phyloP scores from a whole-genome alignment of 108 stramenopile genomes.

The Conticribra guillardii region DNA sequence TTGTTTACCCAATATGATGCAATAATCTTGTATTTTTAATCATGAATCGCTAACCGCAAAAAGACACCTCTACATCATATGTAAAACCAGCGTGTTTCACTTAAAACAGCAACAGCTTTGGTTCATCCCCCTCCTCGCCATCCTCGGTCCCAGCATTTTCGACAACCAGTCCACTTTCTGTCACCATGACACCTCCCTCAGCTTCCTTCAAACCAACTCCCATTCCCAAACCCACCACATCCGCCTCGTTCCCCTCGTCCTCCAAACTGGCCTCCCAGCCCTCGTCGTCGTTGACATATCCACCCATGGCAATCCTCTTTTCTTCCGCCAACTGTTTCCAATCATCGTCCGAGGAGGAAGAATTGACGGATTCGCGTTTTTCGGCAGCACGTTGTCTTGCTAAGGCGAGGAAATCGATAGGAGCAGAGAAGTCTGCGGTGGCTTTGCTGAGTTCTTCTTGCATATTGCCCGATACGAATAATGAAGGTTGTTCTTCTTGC shows the following conservation, averaged over 20 bases:
- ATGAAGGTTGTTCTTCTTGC: slow-evolving; percentile 9
- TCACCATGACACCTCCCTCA: slow-evolving; percentile 34
- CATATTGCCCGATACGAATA: slow-evolving; percentile 29
- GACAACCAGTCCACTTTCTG: slow-evolving; percentile 41
- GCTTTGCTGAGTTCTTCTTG: slow-evolving; percentile 25
- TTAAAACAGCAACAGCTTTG: slow-evolving; percentile 15
- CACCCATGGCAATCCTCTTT: not conserved
- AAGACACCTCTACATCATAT: too few relatives aligned
- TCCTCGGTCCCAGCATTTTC: slow-evolving; percentile 10
- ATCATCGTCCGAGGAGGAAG: slow-evolving; percentile 24
- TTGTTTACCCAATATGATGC: too few relatives aligned
- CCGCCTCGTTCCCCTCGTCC: slow-evolving; percentile 22
- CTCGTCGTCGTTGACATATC: slow-evolving; percentile 18
- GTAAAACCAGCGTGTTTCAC: too few relatives aligned
- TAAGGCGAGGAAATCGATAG: slow-evolving; percentile 36
- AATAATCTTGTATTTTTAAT: too few relatives aligned
- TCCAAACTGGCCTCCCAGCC: slow-evolving; percentile 41
- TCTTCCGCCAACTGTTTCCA: slow-evolving; percentile 31
- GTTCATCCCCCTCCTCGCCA: slow-evolving; percentile 20
- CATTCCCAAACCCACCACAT: slow-evolving; percentile 30
- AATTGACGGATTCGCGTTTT: slow-evolving; percentile 28
- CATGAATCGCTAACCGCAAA: too few relatives aligned
- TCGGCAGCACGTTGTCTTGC: slow-evolving; percentile 31
- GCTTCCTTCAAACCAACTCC: slow-evolving; percentile 2
- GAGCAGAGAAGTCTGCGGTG: slow-evolving; percentile 7